Base-by-base conservation (phyloP, 441 rosid species). In the Gossypium schwendimanii region DNA sequence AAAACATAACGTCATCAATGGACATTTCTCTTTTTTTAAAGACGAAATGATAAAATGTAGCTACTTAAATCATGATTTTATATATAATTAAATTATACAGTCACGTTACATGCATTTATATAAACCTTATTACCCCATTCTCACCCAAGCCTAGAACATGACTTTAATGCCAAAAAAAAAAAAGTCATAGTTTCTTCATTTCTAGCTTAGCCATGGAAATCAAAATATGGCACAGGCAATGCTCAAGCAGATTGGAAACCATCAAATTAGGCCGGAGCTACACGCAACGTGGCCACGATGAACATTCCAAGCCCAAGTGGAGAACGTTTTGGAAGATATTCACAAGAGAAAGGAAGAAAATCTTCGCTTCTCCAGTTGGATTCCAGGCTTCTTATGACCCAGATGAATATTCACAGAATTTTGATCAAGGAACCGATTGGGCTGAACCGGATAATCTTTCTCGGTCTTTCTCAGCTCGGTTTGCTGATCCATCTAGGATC, bases 401-500 rank as follows among this genome's bases (percentile, higher is more conserved):
- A 8, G 74, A 78, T 9, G 82, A 75, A 1, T 87, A 86, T 69
- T 70, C 75, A 28, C 85, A 76, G 81, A 87, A 87, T 54, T 87
- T 87, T 17, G 91, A 87, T 75, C 80, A 80, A 24, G 91, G 89
- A 17, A 72, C 64, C 3, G 80, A 71, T 3, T 77, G 79, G 81
- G 8, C 75, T 0, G 88, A 86, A 62, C 84, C 87, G 0, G 89
- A 86, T 57, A 80, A 81, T 75, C 81, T 84, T 12, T 50, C 73
- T 17, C 81, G 85, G 12, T 87, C 89, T n/a, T 87, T 87, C 75
- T 84, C 91, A 0, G 83, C 88, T 53, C 81, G 91, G 24, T 87
- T 50, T 31, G 83, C 91, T 17, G 79, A 83, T 80, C 87, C 89
- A 1, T 76, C 86, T 3, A 71, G 81, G 59, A 54, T 72, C 4